Evolutionary conservation across 2,329 filamentous ascomycete species (phyloP).

Genomic region (Colletotrichum scovillei): DNA sequence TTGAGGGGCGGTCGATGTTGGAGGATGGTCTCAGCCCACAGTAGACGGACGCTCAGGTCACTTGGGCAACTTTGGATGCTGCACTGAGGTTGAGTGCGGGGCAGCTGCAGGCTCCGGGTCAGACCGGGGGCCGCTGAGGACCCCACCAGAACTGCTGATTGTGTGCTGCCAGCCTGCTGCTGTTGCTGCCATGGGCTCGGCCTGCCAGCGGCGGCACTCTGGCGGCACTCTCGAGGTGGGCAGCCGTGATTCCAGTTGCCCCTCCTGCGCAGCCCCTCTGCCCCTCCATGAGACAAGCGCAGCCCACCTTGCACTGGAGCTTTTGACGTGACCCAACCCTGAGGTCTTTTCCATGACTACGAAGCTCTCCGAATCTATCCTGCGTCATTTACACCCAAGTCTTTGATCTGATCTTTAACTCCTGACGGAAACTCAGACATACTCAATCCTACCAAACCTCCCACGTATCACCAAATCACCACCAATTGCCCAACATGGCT

Average conservation of each 20-base stretch:
- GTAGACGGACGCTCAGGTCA: slow-evolving; percentile 9
- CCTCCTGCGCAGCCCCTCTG: slow-evolving; percentile 18
- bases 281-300: slow-evolving; percentile 31
- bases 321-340: slow-evolving; percentile 35
- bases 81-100: slow-evolving; percentile 32
- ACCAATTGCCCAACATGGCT: slow-evolving; percentile 75
- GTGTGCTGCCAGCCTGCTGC: slow-evolving; percentile 20
- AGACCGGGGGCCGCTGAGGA: slow-evolving; percentile 24
- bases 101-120: slow-evolving; percentile 27
- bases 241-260: not conserved
- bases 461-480: slow-evolving; percentile 16
- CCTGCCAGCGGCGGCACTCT: not conserved
- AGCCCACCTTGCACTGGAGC: slow-evolving; percentile 34
- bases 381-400: slow-evolving; percentile 36
- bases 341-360: slow-evolving; percentile 34
- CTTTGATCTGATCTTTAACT: slow-evolving; percentile 16
- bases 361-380: slow-evolving; percentile 10
- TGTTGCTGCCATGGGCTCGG: not conserved
- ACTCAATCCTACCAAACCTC: slow-evolving; percentile 7
- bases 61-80: not conserved
- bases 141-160: slow-evolving; percentile 30
- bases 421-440: slow-evolving; percentile 2
- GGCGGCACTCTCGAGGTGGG: not conserved
- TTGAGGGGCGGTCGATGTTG: slow-evolving; percentile 33
- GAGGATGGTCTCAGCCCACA: slow-evolving; percentile 32